A percentile compares a stretch with the other conserved stretches of the same genome.
phyloP scores from a whole-genome alignment of 208 protist genomes.

The Spongospora subterranea region DNA sequence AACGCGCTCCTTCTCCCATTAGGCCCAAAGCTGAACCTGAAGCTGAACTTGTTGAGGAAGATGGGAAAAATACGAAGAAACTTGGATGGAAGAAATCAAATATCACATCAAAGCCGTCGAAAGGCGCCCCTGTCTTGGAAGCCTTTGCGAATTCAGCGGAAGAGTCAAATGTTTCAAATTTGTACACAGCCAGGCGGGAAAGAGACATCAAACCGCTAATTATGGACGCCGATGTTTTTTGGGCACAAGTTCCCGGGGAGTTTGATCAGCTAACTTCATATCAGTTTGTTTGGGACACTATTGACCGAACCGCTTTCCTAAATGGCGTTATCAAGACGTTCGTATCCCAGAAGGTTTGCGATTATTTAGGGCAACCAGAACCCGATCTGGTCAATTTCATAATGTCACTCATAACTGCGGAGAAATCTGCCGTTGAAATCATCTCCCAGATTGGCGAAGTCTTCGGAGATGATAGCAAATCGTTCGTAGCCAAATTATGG shows the following conservation, averaged over 20 bases:
- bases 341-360: background rate
- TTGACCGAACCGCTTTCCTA: background rate
- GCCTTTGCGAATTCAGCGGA: conserved; percentile 8
- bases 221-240: background rate
- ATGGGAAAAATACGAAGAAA: background rate
- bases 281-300: background rate
- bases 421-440: background rate
- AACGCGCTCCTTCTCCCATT: background rate
- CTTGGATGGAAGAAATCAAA: conserved; percentile 20
- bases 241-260: background rate
- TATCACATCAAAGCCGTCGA: background rate
- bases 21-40: background rate
- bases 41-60: background rate
- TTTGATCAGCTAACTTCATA: background rate
- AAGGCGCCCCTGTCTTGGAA: background rate
- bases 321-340: background rate
- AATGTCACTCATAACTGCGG: background rate
- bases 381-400: conserved; percentile 23
- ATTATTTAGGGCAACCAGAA: background rate
- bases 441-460: background rate
- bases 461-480: background rate
- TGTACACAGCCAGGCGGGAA: background rate
- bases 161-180: background rate
- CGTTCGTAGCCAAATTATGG: conserved; percentile 17
- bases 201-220: background rate